phyloP scores from a whole-genome alignment of 2,329 filamentous ascomycete genomes.

The Trichophyton verrucosum region DNA sequence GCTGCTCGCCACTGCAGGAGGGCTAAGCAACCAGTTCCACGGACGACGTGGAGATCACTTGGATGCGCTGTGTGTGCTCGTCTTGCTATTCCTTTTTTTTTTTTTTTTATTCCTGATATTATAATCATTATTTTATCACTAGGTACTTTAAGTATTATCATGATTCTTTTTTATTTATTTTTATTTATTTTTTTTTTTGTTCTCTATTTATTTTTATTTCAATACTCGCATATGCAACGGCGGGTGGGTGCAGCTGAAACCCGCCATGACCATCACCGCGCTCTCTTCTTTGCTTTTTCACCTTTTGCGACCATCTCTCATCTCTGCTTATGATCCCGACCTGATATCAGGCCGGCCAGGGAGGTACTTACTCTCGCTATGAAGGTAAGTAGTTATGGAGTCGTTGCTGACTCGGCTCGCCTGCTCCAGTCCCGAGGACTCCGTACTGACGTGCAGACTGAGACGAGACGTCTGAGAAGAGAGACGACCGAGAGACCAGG shows the following conservation, averaged over 20 bases:
- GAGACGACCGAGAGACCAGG: too few relatives aligned
- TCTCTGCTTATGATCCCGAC: neutral
- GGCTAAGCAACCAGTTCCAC: neutral
- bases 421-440: neutral
- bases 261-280: conserved; percentile 11
- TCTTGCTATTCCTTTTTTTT: neutral
- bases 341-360: neutral
- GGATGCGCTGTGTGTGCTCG: conserved; percentile 3
- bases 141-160: too few relatives aligned
- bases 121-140: neutral
- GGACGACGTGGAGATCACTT: neutral
- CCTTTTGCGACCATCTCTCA: neutral
- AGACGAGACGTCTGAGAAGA: neutral
- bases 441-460: neutral
- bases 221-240: conserved; percentile 21
- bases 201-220: conserved; percentile 1
- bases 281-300: neutral
- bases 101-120: neutral
- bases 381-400: neutral
- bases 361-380: neutral
- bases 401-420: neutral
- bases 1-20: neutral
- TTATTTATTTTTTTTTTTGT: conserved; percentile 5
- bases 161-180: neutral
- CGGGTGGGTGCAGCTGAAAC: conserved; percentile 20